A percentile compares a stretch with the other conserved stretches of the same genome.
Evolutionary conservation across 2,329 filamentous ascomycete genomes (phyloP).

Genomic region (Aspergillus texensis): DNA sequence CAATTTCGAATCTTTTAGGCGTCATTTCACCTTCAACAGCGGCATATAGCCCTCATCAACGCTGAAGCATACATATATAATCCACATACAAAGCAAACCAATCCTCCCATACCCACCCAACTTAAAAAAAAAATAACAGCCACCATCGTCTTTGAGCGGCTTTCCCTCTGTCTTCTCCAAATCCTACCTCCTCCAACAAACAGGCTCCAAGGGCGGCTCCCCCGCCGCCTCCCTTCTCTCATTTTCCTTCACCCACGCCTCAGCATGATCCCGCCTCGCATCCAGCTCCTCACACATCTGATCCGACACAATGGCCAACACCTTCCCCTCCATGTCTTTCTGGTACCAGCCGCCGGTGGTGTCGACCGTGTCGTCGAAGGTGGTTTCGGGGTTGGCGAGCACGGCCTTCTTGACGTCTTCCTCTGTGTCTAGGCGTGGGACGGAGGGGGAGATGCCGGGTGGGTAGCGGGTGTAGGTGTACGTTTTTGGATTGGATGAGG

Average conservation of each 20-base stretch:
- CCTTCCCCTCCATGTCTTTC: not conserved
- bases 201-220: not conserved
- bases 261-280: not conserved
- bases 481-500: not conserved
- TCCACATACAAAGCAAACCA: too few species aligned
- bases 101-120: not conserved
- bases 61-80: too few species aligned
- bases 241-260: not conserved
- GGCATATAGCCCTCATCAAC: too few species aligned
- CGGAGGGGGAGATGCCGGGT: not conserved
- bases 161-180: not conserved
- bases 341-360: not conserved
- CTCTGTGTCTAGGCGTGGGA: not conserved
- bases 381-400: not conserved
- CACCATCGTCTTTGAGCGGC: too few species aligned
- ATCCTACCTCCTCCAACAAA: not conserved
- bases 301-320: not conserved
- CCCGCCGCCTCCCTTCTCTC: not conserved
- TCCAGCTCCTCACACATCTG: not conserved
- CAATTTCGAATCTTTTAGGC: not conserved
- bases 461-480: not conserved
- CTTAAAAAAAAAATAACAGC: not conserved
- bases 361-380: not conserved
- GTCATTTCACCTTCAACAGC: not conserved
- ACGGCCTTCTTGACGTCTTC: not conserved